These are phyloP conservation scores for Phytophthora chlamydospora DNA, from an alignment of 352 stramenopile genomes.

Conservation along the genomic window DNA sequence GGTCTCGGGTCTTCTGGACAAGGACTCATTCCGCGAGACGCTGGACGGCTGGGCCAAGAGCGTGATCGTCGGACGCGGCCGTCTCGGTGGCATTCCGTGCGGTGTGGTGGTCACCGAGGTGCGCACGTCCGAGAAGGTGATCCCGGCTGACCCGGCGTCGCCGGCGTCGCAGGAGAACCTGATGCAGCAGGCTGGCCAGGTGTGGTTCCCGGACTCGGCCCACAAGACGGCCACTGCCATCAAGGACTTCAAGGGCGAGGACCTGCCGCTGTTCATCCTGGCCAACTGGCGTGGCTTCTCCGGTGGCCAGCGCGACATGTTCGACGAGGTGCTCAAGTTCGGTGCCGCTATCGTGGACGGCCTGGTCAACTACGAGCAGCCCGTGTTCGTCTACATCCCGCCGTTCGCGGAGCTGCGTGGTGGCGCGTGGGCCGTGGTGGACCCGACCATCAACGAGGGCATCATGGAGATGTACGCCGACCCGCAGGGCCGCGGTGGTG, in stretches of 20 bases:
- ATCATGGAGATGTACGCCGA: slow-evolving; percentile 99
- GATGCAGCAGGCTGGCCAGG: slow-evolving; percentile 97
- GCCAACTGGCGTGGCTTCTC: slow-evolving; percentile 99
- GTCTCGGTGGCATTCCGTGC: slow-evolving; percentile 98
- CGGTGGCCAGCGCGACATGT: slow-evolving; percentile 99
- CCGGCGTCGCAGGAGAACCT: slow-evolving; percentile 96
- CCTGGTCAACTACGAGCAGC: slow-evolving; percentile 98
- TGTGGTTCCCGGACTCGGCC: slow-evolving; percentile 99
- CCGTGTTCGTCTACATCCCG: slow-evolving; percentile 99
- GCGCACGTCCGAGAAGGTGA: slow-evolving; percentile 96
- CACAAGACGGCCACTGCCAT: slow-evolving; percentile 99
- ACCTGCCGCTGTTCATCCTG: slow-evolving; percentile 99
- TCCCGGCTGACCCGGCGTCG: slow-evolving; percentile 98
- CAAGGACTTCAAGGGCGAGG: slow-evolving; percentile 99
- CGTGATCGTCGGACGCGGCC: slow-evolving; percentile 97
- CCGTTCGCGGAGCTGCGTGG: slow-evolving; percentile 98
- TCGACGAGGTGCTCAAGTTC: slow-evolving; percentile 99
- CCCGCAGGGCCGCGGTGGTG: slow-evolving; percentile 92
- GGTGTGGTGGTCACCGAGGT: slow-evolving; percentile 99
- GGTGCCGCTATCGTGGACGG: slow-evolving; percentile 99
- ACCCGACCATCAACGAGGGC: slow-evolving; percentile 99
- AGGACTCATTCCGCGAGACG: slow-evolving; percentile 98
- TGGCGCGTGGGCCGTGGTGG: slow-evolving; percentile 99
- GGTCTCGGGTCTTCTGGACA: slow-evolving; percentile 97
- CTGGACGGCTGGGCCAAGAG: slow-evolving; percentile 99